Evolutionary conservation across 2,329 filamentous ascomycete genomes (phyloP), one percentile per base, ranked within the genome.

Genomic region (Acarospora socialis): DNA sequence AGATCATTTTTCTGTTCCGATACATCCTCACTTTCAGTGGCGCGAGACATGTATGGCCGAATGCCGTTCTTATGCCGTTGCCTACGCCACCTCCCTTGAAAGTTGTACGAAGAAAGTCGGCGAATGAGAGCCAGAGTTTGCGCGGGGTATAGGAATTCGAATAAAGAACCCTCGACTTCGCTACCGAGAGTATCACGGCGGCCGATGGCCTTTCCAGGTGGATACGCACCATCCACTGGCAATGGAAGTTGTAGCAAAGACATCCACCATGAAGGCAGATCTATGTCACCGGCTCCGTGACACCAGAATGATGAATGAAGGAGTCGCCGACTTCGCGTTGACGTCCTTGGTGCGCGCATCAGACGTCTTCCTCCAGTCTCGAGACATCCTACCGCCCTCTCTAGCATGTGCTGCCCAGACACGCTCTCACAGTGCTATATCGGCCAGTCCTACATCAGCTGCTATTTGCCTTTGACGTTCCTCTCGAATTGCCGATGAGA

Each of bases 311-410:
- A 49, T 31, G 63, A 64, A 51, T 69, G 65, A 24, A 72, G 57
- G 49, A 54, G 56, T 43, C 66, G 65, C 40, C 57, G 59, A 27
- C 28, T 36, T 16, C 32, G 28, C 28, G 23, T 20, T 3, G 24
- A 9, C 8, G 29, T 37, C 20, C 50, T 54, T 36, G 52, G 48
- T 36, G 51, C 52, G 51, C 52, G 60, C 38, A 68, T 47, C 47
- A 67, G 57, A 44, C 61, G 57, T 50, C 63, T 60, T 49, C 65
- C 57, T 60, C 66, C 63, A 53, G 62, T 59, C 58, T 68, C 59
- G 60, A 71, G 61, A 55, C 65, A 71, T 68, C 60, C 57, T 51
- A 62, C 61, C 49, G 65, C 65, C 46, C 64, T 65, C 65, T 72
- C 67, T 51, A 72, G 65, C 68, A 72, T 72, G 49, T 57, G 14